These are phyloP conservation scores for Ceratorhiza oryzae-sativae DNA, from an alignment of 1,284 basidiomycete species.

Conservation along the genomic window DNA sequence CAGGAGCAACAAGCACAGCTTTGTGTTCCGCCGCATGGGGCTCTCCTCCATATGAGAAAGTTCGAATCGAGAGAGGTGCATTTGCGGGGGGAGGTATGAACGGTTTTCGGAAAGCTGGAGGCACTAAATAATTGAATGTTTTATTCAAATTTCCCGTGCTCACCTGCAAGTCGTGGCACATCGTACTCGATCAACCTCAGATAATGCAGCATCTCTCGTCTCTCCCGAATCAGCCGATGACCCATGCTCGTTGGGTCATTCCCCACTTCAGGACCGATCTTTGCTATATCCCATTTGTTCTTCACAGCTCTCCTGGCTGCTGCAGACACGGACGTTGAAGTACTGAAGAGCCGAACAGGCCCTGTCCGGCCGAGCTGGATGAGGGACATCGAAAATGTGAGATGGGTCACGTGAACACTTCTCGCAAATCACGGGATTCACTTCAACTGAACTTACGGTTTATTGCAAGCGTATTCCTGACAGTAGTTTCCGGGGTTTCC, in stretches of 20 bases:
- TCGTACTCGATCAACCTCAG: conserved; percentile 84
- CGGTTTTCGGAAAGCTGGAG: conserved; percentile 73
- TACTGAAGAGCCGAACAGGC: conserved; percentile 15
- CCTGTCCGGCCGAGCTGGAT: background rate
- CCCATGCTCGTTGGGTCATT: conserved; percentile 65
- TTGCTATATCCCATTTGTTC: conserved; percentile 37
- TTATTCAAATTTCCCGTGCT: no score
- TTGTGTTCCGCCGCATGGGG: conserved; percentile 72
- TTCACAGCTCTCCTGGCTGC: conserved; percentile 20
- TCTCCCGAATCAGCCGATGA: conserved; percentile 71
- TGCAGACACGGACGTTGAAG: conserved; percentile 12
- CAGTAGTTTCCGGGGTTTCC: no score
- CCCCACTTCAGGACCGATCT: conserved; percentile 52
- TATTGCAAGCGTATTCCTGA: background rate
- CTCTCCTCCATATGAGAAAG: conserved; percentile 78
- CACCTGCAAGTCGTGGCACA: conserved; percentile 81
- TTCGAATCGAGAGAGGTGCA: conserved; percentile 70
- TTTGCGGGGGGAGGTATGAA: conserved; percentile 69
- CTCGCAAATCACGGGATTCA: background rate
- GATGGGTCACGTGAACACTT: background rate
- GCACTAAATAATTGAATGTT: background rate
- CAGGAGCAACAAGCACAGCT: conserved; percentile 72
- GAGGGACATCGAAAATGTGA: conserved; percentile 13
- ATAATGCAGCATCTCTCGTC: conserved; percentile 74
- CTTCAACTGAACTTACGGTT: background rate